phyloP scores from a whole-genome alignment of 352 stramenopile genomes.

The Globisporangium paddicum region DNA sequence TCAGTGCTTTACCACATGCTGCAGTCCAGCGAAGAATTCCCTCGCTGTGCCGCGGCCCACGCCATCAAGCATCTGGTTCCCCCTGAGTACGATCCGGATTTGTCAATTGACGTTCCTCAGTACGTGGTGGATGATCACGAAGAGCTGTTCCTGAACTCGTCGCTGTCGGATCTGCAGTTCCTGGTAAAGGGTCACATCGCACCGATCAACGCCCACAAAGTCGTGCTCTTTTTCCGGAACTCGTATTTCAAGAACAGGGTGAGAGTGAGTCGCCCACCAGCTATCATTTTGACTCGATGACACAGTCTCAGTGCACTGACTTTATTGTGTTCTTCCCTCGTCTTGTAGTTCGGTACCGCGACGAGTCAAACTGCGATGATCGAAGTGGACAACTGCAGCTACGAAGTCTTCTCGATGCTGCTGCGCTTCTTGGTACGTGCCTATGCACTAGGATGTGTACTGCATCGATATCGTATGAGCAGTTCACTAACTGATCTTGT shows the following conservation, averaged over 20 bases:
- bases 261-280: slow-evolving; percentile 55
- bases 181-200: slow-evolving; percentile 83
- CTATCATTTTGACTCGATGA: neutral
- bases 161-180: slow-evolving; percentile 82
- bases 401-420: slow-evolving; percentile 83
- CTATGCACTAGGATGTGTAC: neutral
- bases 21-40: slow-evolving; percentile 67
- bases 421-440: slow-evolving; percentile 77
- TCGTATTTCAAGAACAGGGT: slow-evolving; percentile 92
- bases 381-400: slow-evolving; percentile 87
- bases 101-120: slow-evolving; percentile 71
- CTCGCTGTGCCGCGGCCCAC: slow-evolving; percentile 73
- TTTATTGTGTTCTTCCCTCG: neutral
- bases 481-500: slow-evolving; percentile 3
- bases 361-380: slow-evolving; percentile 83
- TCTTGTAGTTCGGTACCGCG: slow-evolving; percentile 67
- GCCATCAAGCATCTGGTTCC: slow-evolving; percentile 86
- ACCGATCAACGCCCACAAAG: slow-evolving; percentile 85
- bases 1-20: slow-evolving; percentile 81
- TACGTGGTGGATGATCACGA: slow-evolving; percentile 87
- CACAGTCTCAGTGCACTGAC: slow-evolving; percentile 6
- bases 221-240: slow-evolving; percentile 88
- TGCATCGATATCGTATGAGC: neutral
- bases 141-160: slow-evolving; percentile 81
- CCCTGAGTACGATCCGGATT: slow-evolving; percentile 57